Conservation (phyloP, 1,284 basidiomycete genomes). For the Chalciporus sp. region DNA sequence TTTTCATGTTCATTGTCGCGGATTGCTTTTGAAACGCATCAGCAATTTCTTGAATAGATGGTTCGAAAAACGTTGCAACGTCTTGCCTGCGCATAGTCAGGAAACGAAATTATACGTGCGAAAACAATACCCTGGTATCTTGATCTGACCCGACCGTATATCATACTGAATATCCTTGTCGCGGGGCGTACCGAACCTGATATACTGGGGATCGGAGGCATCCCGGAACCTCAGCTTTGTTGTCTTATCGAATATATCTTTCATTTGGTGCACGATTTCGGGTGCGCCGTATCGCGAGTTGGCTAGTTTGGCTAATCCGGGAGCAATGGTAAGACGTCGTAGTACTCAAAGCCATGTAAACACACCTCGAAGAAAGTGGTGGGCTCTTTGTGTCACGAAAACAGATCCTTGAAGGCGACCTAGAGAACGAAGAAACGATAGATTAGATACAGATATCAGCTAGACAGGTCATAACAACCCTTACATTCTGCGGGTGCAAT, state of each 20-base stretch:
- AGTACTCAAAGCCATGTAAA: background rate
- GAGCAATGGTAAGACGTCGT: conserved; percentile 3
- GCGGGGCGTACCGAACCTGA: conserved; percentile 47
- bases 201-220: conserved; percentile 41
- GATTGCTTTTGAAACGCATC: conserved; percentile 41
- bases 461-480: conserved; percentile 3
- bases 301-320: conserved; percentile 30
- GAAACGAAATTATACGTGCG: background rate
- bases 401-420: conserved; percentile 39
- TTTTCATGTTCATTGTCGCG: conserved; percentile 25
- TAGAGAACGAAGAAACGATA: conserved; percentile 1
- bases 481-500: conserved; percentile 34
- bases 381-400: conserved; percentile 46
- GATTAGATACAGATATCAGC: background rate
- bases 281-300: conserved; percentile 29
- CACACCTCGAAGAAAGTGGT: conserved; percentile 36
- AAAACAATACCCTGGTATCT: conserved; percentile 39
- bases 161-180: conserved; percentile 45
- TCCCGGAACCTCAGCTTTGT: conserved; percentile 49
- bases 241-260: conserved; percentile 47
- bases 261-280: conserved; percentile 42
- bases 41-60: conserved; percentile 45
- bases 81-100: conserved; percentile 29
- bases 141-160: conserved; percentile 48
- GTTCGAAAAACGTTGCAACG: conserved; percentile 47